Conservation (phyloP, 1,139 yeast species). For the Saccharomyces hybrid region DNA sequence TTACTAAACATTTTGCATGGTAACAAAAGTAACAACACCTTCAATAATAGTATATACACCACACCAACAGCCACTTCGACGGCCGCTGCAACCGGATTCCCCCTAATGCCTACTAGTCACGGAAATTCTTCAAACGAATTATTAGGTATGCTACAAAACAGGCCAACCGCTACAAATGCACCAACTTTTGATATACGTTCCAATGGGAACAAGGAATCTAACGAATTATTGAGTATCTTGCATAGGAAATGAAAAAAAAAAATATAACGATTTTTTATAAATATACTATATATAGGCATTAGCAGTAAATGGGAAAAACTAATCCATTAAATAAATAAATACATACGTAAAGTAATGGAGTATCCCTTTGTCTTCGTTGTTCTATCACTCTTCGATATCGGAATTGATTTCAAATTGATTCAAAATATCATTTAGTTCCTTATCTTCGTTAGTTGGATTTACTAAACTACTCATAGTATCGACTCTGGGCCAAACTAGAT, state of each 20-base stretch:
- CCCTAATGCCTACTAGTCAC: background rate
- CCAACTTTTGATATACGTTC: background rate
- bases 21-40: constrained; percentile 6
- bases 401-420: constrained; percentile 47
- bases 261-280: background rate
- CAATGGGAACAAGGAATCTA: constrained; percentile 6
- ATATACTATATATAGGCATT: background rate
- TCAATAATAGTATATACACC: background rate
- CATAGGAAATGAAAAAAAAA: constrained; percentile 12
- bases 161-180: background rate
- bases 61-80: background rate
- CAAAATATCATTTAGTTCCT: constrained; percentile 35
- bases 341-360: background rate
- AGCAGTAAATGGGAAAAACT: background rate
- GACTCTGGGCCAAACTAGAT: constrained; percentile 48
- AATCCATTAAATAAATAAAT: background rate
- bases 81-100: background rate
- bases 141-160: background rate
- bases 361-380: constrained; percentile 1
- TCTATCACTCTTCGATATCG: constrained; percentile 24
- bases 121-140: background rate
- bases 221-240: constrained; percentile 15
- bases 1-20: constrained; percentile 18
- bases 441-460: constrained; percentile 15
- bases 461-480: background rate